These are phyloP conservation scores for Claviceps arundinis DNA, from an alignment of 2,329 filamentous ascomycete genomes.

Conservation along the genomic window DNA sequence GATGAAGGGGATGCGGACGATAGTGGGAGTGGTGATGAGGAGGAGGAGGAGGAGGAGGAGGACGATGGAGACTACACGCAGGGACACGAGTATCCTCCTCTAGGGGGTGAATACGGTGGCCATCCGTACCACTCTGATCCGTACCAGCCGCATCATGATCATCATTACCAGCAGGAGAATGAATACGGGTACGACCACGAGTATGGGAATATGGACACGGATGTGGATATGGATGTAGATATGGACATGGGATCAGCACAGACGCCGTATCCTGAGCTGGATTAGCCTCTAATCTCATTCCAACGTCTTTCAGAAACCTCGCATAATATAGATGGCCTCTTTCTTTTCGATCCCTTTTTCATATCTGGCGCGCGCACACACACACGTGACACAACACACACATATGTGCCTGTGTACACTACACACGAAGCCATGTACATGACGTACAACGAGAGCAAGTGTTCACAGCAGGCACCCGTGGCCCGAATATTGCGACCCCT, in stretches of 20 bases:
- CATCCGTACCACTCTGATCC: slow-evolving; percentile 1
- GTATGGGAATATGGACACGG: background rate
- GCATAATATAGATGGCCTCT: no score
- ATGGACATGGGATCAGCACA: slow-evolving; percentile 1
- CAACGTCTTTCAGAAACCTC: no score
- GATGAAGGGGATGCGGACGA: slow-evolving; percentile 12
- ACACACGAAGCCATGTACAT: no score
- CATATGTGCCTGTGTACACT: no score
- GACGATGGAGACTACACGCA: slow-evolving; percentile 14
- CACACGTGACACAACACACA: no score
- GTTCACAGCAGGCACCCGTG: no score
- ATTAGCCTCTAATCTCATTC: slow-evolving; percentile 1
- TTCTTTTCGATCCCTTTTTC: no score
- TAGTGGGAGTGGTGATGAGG: slow-evolving; percentile 11
- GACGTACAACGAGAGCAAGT: no score
- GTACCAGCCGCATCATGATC: background rate
- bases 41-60: slow-evolving; percentile 8
- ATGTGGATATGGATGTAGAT: background rate
- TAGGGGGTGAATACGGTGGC: background rate
- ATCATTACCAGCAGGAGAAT: slow-evolving; percentile 8
- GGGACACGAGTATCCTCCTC: slow-evolving; percentile 11
- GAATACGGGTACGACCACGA: slow-evolving; percentile 6
- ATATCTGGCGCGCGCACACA: no score
- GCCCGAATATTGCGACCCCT: no score
- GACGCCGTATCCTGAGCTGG: slow-evolving; percentile 9